Evolutionary conservation across 1,139 yeast species (phyloP), one percentile per base, ranked within the genome.

Genomic region (Yamadazyma oceani): DNA sequence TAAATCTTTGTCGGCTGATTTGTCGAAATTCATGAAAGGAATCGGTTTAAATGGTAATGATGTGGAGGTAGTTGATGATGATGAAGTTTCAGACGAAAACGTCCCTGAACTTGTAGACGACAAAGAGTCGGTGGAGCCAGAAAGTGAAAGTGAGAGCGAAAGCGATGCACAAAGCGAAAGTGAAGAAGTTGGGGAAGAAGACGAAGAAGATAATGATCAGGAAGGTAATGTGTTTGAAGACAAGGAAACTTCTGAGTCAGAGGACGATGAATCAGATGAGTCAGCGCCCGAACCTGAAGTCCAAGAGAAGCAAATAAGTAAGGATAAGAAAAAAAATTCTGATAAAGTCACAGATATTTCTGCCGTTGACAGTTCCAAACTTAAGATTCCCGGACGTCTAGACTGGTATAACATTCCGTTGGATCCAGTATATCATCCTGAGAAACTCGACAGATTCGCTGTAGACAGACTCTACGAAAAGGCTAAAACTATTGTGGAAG

Each of bases 351-450:
- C 75, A 12, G 69, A 78, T 45, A 61, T 80, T 27, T 69, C 78
- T 34, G 66, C 82, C 3, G 82, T 83, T 15, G 68, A 68, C 35
- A 67, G 82, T 14, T 76, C 78, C 30, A 80, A 77, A 46, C 69
- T 86, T 34, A 42, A 70, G 1, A 64, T 88, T 25, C 82, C 85
- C 15, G 78, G 83, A 28, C 77, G 84, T 50, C 67, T 78, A 14
- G 89, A 85, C 46, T 88, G 96, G 97, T 86, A 80, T 58, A 77
- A 82, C 44, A 55, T 57, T 10, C 60, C 62, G 8, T 45, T 53
- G 16, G 53, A 51, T 24, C 69, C 77, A 14, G 55, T 71, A 11
- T 71, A 69, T 32, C 58, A 70, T 11, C 66, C 75, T 13, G 67
- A 54, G 57, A 71, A 55, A 47, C 63, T 53, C 58, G 76, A 56